phyloP scores from a whole-genome alignment of 257 asterid species.

The Gentiana dahurica region DNA sequence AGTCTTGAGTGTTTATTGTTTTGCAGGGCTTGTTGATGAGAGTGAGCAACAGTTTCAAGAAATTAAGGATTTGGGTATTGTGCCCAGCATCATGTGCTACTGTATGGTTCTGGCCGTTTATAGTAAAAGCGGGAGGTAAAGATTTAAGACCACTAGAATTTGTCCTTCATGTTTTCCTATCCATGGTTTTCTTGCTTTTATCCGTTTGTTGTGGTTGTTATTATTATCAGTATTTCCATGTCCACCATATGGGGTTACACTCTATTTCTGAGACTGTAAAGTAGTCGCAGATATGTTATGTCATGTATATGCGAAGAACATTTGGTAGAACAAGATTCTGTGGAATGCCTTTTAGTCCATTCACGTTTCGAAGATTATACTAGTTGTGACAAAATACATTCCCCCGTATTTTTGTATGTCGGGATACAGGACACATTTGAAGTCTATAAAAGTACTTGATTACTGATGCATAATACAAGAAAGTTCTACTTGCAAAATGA shows the following conservation, averaged over 20 bases:
- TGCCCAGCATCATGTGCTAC: conserved; percentile 89
- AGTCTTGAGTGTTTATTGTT: conserved; percentile 86
- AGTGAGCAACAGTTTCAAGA: conserved; percentile 81
- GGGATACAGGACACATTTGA: no score
- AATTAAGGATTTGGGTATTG: conserved; percentile 74
- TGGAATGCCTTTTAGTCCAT: no score
- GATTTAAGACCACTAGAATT: conserved; percentile 7
- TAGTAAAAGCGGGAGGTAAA: conserved; percentile 73
- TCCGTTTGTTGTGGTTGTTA: no score
- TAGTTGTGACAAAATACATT: no score
- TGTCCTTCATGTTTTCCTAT: conserved; percentile 1
- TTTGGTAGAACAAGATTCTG: no score
- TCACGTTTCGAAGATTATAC: no score
- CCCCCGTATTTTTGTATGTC: no score
- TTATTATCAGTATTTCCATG: neutral
- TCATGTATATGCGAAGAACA: neutral
- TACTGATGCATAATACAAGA: no score
- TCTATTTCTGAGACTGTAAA: neutral
- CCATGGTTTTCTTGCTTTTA: no score
- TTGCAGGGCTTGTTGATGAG: conserved; percentile 88
- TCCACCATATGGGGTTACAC: neutral
- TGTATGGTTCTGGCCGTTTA: conserved; percentile 89
- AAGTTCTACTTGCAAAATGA: no score
- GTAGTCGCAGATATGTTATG: neutral
- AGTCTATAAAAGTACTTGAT: no score